phyloP scores from a whole-genome alignment of 2,329 filamentous ascomycete species.

The Fonsecaea monophora region DNA sequence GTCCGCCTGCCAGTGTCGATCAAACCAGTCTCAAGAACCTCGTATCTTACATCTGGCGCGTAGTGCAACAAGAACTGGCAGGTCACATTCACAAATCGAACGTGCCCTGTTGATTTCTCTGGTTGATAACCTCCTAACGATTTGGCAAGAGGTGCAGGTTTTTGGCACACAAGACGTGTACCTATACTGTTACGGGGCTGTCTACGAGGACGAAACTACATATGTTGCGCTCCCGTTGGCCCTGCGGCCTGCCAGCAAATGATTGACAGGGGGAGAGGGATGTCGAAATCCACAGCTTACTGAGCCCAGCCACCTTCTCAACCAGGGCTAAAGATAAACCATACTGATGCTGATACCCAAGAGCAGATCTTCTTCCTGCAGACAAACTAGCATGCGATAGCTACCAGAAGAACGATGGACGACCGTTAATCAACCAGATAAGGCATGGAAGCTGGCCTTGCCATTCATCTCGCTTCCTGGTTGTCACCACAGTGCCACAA shows the following conservation, averaged over 20 bases:
- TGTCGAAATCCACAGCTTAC: slow-evolving; percentile 6
- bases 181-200: neutral
- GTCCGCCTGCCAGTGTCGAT: neutral
- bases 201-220: neutral
- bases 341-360: neutral
- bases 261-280: neutral
- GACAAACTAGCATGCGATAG: neutral
- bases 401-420: neutral
- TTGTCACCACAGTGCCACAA: neutral
- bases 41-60: neutral
- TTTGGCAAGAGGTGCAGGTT: neutral
- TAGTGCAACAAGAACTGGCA: neutral
- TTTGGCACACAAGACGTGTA: neutral
- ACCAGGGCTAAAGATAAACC: slow-evolving; percentile 6
- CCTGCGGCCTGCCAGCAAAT: neutral
- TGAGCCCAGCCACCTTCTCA: slow-evolving; percentile 7
- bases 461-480: slow-evolving; percentile 4
- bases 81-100: neutral
- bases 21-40: slow-evolving; percentile 1
- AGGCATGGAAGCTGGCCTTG: neutral
- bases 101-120: neutral
- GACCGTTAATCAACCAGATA: neutral
- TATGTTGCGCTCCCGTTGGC: neutral
- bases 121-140: neutral
- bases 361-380: slow-evolving; percentile 1